These are phyloP conservation scores for Pterula multifida DNA, from an alignment of 1,284 basidiomycete species.

Conservation along the genomic window DNA sequence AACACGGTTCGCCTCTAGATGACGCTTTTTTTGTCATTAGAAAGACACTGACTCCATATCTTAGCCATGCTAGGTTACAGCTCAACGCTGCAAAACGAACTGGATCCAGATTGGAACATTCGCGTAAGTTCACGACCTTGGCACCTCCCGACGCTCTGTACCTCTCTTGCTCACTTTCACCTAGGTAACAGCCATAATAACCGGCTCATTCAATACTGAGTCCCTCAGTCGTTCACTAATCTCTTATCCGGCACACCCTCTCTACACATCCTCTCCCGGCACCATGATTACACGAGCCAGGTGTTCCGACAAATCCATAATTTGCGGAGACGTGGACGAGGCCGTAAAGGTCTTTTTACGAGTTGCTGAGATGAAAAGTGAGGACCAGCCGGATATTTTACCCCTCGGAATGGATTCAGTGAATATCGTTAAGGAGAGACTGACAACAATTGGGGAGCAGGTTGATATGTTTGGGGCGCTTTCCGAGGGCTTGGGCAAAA, in stretches of 20 bases:
- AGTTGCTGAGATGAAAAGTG: neutral
- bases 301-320: neutral
- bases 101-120: conserved; percentile 11
- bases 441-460: neutral
- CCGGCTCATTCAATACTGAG: neutral
- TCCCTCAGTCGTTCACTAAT: neutral
- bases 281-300: neutral
- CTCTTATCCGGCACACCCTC: neutral
- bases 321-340: neutral
- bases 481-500: no score
- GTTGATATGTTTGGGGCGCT: neutral
- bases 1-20: neutral
- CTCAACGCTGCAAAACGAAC: conserved; percentile 6
- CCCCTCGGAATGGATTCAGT: neutral
- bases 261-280: neutral
- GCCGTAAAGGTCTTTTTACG: neutral
- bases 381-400: neutral
- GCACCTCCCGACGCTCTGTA: neutral
- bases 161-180: neutral
- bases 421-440: neutral
- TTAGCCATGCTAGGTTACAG: neutral
- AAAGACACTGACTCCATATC: neutral
- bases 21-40: neutral
- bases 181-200: neutral
- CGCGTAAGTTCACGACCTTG: neutral